These are phyloP conservation scores for Cicer judaicum DNA, from an alignment of 306 rosid species.

Conservation along the genomic window DNA sequence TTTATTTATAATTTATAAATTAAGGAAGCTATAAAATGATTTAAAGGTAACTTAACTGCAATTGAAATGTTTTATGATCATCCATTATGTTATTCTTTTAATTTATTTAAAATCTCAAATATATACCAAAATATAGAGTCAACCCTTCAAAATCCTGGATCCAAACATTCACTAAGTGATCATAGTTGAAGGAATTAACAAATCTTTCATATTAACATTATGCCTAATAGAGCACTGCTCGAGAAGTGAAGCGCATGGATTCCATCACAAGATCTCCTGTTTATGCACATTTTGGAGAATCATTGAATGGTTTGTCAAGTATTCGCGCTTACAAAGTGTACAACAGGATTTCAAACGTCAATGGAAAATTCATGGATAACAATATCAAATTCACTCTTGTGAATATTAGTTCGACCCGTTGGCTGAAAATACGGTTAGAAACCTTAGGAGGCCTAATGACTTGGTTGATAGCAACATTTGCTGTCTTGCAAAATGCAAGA, in stretches of 20 bases:
- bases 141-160: no score
- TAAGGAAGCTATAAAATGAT: no score
- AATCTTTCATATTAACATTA: slow-evolving; percentile 1
- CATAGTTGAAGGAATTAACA: slow-evolving; percentile 21
- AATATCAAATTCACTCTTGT: slow-evolving; percentile 75
- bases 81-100: no score
- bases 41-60: no score
- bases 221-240: slow-evolving; percentile 66
- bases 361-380: slow-evolving; percentile 84
- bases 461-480: slow-evolving; percentile 86
- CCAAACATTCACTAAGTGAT: background rate
- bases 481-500: slow-evolving; percentile 76
- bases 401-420: slow-evolving; percentile 65
- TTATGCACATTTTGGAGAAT: slow-evolving; percentile 94
- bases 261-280: slow-evolving; percentile 87
- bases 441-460: slow-evolving; percentile 85
- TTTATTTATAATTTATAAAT: no score
- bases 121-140: no score
- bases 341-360: slow-evolving; percentile 73
- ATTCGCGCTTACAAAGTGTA: slow-evolving; percentile 84
- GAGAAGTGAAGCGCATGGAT: slow-evolving; percentile 91
- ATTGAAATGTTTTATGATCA: no score
- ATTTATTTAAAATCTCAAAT: no score
- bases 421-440: slow-evolving; percentile 78
- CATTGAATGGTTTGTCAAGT: slow-evolving; percentile 78